Evolutionary conservation across 768 basidiomycete species (phyloP), one percentile per base, ranked within the genome.

Genomic region (Pleurotus ostreatus): DNA sequence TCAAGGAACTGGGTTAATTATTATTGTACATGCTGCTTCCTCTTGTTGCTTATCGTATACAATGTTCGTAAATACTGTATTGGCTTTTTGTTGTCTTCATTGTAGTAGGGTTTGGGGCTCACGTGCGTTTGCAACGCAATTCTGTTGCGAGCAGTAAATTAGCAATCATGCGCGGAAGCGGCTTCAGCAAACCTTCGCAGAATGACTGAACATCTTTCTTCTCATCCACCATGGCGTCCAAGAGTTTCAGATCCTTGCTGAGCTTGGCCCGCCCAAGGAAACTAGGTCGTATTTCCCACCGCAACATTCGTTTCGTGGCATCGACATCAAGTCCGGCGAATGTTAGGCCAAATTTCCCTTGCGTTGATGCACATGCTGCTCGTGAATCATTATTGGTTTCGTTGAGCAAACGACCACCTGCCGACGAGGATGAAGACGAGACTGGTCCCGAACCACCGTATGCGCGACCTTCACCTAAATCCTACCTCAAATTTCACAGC

Each of bases 401-500:
- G 22, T 15, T n/a, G n/a, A 34, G 26, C 22, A 39, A 53, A 23
- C 51, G 51, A 13, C 13, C 39, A 12, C 11, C 34, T 41, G 51
- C 18, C 8, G 51, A 40, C 11, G 11, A 6, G 13, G 51, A 41
- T 5, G 34, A 53, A 4, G 51, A 43, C 13, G 78, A 78, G 16
- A 76, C 81, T 16, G 92, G 91, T 5, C 92, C 92, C 0, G 92
- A 94, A 64, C 89, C 89, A 0, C 78, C 89, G 0, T 94, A 94
- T 63, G 86, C 88, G 0, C 83, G 91, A 9, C 91, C 91, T 0
- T 88, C 75, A 57, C 92, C 92, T 0, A 69, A 79, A 4, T 81
- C 85, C 0, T 97, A 95, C 76, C 71, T 80, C 40, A 69, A 80
- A 22, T 95, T 87, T 66, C 81, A 80, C 58, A 85, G 91, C 63